Conservation (phyloP, 306 rosid genomes). For the Prosopis cineraria region DNA sequence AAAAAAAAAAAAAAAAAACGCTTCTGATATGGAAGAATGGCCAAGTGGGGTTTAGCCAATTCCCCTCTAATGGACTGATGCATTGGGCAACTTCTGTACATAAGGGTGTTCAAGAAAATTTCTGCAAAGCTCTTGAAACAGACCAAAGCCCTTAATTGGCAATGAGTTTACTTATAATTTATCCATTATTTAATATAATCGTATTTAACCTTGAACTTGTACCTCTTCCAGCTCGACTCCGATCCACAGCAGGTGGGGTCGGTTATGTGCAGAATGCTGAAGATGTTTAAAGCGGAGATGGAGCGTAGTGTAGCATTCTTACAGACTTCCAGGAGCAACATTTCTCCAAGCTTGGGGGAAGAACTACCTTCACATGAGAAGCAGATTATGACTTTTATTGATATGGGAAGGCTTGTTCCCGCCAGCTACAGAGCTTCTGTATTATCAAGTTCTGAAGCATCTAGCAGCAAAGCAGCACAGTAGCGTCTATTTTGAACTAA, state of each 20-base stretch:
- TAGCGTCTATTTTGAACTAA: neutral
- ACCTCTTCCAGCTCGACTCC: neutral
- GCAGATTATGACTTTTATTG: neutral
- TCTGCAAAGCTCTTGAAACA: neutral
- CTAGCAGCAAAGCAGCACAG: neutral
- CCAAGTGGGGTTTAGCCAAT: neutral
- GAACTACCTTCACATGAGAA: neutral
- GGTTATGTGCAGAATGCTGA: neutral
- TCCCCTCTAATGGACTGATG: neutral
- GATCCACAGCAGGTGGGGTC: neutral
- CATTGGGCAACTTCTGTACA: neutral
- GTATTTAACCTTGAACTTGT: neutral
- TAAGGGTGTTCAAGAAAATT: neutral
- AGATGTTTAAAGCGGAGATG: neutral
- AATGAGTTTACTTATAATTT: neutral
- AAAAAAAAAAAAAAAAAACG: neutral
- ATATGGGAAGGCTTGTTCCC: neutral
- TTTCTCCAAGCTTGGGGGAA: neutral
- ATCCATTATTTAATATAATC: neutral
- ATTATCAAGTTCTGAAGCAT: neutral
- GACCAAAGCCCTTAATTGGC: no score
- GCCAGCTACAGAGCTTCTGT: neutral
- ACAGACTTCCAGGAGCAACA: neutral
- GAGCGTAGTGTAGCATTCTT: neutral
- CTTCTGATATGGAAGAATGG: neutral